Conservation (phyloP, 2,329 filamentous ascomycete genomes). For the Penicillium capsulatum region DNA sequence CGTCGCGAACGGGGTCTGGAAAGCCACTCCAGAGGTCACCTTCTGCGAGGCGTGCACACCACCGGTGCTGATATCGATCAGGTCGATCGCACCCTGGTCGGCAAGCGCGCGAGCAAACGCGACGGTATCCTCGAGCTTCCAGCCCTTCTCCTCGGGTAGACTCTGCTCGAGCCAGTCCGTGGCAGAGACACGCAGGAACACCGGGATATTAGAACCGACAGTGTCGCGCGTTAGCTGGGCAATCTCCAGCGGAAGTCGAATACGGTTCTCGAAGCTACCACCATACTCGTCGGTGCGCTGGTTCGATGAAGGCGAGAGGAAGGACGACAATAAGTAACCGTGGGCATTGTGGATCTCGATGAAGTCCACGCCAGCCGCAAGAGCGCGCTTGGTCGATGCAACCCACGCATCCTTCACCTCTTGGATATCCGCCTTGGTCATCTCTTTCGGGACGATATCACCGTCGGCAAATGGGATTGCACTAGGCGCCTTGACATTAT, state of each 20-base stretch:
- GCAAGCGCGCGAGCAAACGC: slow-evolving; percentile 65
- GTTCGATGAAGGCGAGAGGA: slow-evolving; percentile 66
- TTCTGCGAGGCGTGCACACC: slow-evolving; percentile 58
- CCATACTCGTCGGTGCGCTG: slow-evolving; percentile 58
- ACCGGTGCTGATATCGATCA: slow-evolving; percentile 76
- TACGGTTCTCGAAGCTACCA: slow-evolving; percentile 58
- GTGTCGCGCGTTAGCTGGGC: slow-evolving; percentile 57
- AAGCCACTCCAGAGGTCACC: slow-evolving; percentile 53
- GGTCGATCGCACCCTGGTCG: slow-evolving; percentile 64
- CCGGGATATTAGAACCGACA: slow-evolving; percentile 64
- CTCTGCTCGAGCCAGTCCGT: slow-evolving; percentile 70
- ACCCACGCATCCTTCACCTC: slow-evolving; percentile 60
- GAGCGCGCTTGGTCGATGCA: slow-evolving; percentile 55
- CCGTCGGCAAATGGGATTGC: slow-evolving; percentile 60
- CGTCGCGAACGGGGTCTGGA: slow-evolving; percentile 70
- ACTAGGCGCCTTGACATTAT: slow-evolving; percentile 55
- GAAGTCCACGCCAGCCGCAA: slow-evolving; percentile 68
- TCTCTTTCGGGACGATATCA: slow-evolving; percentile 60
- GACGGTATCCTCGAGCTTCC: slow-evolving; percentile 63
- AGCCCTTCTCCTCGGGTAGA: slow-evolving; percentile 53
- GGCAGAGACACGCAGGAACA: slow-evolving; percentile 68
- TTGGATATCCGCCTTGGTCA: slow-evolving; percentile 67
- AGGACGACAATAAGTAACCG: slow-evolving; percentile 68
- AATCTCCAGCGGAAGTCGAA: slow-evolving; percentile 63
- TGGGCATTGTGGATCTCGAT: slow-evolving; percentile 78